A percentile compares a stretch with the other conserved stretches of the same genome.
Conservation (phyloP, 805 yeast species). For the Blastobotrys americana region DNA sequence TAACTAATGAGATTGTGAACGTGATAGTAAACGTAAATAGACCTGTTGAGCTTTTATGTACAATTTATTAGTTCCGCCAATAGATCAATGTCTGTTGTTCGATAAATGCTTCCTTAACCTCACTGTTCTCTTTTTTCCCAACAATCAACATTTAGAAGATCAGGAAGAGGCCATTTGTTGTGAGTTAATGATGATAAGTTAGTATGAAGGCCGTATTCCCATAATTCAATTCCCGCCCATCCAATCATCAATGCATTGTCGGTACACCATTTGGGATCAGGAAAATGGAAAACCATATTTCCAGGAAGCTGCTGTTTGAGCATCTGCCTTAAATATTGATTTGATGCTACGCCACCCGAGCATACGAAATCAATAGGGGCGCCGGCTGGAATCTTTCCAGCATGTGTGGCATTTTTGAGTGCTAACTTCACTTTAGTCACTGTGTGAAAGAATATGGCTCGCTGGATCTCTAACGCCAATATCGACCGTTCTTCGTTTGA, state of each 20-base stretch:
- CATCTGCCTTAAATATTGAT: slow-evolving; percentile 29
- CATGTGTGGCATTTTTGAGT: slow-evolving; percentile 35
- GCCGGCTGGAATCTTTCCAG: slow-evolving; percentile 1
- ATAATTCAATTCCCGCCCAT: slow-evolving; percentile 89
- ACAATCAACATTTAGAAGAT: slow-evolving; percentile 26
- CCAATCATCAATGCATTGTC: slow-evolving; percentile 98
- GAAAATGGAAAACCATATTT: slow-evolving; percentile 46
- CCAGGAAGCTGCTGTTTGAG: slow-evolving; percentile 22
- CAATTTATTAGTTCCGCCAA: too few relatives aligned
- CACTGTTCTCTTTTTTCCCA: slow-evolving; percentile 5
- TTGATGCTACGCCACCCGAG: slow-evolving; percentile 95
- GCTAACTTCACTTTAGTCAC: slow-evolving; percentile 45
- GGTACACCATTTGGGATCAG: slow-evolving; percentile 68
- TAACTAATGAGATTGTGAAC: too few relatives aligned
- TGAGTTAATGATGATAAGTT: slow-evolving; percentile 54
- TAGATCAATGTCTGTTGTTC: too few relatives aligned
- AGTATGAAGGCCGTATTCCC: slow-evolving; percentile 47
- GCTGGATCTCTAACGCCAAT: slow-evolving; percentile 40
- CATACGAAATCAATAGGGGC: slow-evolving; percentile 45
- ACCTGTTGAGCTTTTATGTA: too few relatives aligned
- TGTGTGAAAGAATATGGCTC: slow-evolving; percentile 64
- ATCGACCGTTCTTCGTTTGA: slow-evolving; percentile 11
- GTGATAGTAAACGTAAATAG: too few relatives aligned
- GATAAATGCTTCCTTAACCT: too few relatives aligned
- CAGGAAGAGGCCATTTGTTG: slow-evolving; percentile 74